Evolutionary conservation across 441 rosid genomes (phyloP).

Genomic region (Euphorbia schlechtendalii): DNA sequence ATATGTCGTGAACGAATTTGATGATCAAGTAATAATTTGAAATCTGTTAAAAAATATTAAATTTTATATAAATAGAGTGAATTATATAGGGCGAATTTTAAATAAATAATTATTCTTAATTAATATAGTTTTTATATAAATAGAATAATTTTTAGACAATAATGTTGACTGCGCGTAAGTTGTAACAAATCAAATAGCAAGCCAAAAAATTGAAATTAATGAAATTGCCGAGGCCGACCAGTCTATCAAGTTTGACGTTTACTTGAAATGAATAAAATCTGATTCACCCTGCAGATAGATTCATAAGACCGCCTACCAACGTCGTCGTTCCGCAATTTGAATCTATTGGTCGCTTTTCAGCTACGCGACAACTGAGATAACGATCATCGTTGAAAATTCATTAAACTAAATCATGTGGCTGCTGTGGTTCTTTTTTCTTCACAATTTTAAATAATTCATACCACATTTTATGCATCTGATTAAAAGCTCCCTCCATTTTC

Average conservation of each 20-base stretch:
- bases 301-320: not conserved
- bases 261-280: not conserved
- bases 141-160: too few relatives aligned
- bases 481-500: not conserved
- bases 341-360: not conserved
- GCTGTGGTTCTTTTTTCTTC: not conserved
- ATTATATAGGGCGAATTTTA: too few relatives aligned
- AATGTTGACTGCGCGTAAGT: too few relatives aligned
- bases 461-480: not conserved
- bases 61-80: too few relatives aligned
- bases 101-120: too few relatives aligned
- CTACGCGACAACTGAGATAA: slow-evolving; percentile 6
- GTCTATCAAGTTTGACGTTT: not conserved
- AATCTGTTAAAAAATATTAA: too few relatives aligned
- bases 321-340: slow-evolving; percentile 9
- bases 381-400: not conserved
- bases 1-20: too few relatives aligned
- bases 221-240: too few relatives aligned
- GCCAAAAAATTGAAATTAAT: too few relatives aligned
- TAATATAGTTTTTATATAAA: too few relatives aligned
- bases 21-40: too few relatives aligned
- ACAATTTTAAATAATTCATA: not conserved
- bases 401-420: slow-evolving; percentile 6
- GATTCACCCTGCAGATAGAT: not conserved
- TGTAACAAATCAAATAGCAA: too few relatives aligned